Evolutionary conservation across 352 stramenopile species (phyloP).

Genomic region (Pythium sukuiense): DNA sequence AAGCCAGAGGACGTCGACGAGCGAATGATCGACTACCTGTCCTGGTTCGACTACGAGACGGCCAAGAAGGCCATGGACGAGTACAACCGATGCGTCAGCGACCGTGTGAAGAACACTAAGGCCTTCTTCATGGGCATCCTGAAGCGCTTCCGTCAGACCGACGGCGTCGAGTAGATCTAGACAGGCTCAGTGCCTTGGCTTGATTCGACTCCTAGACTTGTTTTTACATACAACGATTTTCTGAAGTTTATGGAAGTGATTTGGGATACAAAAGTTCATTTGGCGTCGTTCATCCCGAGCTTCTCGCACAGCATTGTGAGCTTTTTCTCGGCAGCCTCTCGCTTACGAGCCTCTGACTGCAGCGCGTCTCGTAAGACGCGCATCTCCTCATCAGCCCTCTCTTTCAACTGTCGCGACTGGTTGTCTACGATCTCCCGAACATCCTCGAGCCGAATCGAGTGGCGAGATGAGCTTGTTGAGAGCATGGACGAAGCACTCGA

Average conservation of each 20-base stretch:
- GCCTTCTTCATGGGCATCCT: slow-evolving; percentile 90
- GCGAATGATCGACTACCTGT: slow-evolving; percentile 86
- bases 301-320: slow-evolving; percentile 48
- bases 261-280: slow-evolving; percentile 9
- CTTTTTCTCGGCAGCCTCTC: slow-evolving; percentile 40
- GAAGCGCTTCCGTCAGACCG: slow-evolving; percentile 83
- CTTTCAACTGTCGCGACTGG: slow-evolving; percentile 33
- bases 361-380: slow-evolving; percentile 29
- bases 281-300: slow-evolving; percentile 32
- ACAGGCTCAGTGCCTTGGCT: background rate
- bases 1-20: slow-evolving; percentile 80
- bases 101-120: slow-evolving; percentile 81
- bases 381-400: slow-evolving; percentile 37
- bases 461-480: slow-evolving; percentile 22
- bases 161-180: slow-evolving; percentile 59
- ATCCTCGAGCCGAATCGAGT: slow-evolving; percentile 32
- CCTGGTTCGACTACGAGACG: slow-evolving; percentile 90
- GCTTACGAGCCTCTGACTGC: slow-evolving; percentile 35
- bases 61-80: slow-evolving; percentile 80
- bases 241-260: background rate
- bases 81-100: slow-evolving; percentile 72
- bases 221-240: background rate
- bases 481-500: slow-evolving; percentile 23
- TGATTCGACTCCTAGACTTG: slow-evolving; percentile 4
- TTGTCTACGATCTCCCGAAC: slow-evolving; percentile 41